phyloP scores from a whole-genome alignment of 352 stramenopile genomes.

The Pythium utonaiense region DNA sequence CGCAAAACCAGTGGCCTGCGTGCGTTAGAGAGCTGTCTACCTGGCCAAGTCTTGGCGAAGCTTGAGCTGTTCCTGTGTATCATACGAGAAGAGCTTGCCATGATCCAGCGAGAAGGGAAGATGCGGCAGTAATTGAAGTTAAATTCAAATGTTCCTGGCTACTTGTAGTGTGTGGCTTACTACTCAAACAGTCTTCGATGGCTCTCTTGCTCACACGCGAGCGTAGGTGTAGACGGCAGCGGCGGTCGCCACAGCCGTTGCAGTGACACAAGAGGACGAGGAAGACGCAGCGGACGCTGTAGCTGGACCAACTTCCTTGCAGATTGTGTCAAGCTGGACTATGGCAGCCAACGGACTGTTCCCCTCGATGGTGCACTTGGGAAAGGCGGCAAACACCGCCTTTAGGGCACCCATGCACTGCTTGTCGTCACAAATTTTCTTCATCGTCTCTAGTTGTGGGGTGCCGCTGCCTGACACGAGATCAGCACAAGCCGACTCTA shows the following conservation, averaged over 20 bases:
- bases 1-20: not conserved
- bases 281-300: not conserved
- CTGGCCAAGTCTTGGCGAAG: conserved; percentile 18
- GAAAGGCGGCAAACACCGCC: not conserved
- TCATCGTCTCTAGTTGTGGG: not conserved
- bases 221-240: not conserved
- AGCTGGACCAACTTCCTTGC: no score
- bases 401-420: not conserved
- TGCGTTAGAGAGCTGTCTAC: conserved; percentile 16
- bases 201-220: no score
- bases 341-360: not conserved
- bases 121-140: not conserved
- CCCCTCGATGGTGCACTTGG: not conserved
- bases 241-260: not conserved
- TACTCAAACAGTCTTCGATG: no score
- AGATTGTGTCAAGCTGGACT: no score
- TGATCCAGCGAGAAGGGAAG: not conserved
- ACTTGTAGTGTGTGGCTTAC: no score
- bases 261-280: not conserved
- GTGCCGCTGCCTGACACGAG: not conserved
- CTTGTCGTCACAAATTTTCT: not conserved
- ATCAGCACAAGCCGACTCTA: not conserved
- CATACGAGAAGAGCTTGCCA: conserved; percentile 9
- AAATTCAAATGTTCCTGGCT: no score
- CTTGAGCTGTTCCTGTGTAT: conserved; percentile 27